Evolutionary conservation across 495 filamentous ascomycete genomes (phyloP).

Genomic region (Aspergillus hancockii): DNA sequence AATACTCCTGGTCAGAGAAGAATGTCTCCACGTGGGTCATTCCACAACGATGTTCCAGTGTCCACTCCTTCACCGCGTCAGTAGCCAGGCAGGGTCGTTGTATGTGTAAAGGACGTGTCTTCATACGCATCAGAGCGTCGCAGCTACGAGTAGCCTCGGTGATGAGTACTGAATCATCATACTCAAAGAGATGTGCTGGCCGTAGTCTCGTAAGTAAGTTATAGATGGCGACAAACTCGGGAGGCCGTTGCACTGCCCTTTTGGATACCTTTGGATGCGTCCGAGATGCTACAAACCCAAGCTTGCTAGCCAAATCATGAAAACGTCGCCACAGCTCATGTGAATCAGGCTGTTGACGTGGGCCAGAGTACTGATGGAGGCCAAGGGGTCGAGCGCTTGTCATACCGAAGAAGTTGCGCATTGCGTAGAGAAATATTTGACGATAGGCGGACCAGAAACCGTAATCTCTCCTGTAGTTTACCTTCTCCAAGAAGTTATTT

Average conservation of each 20-base stretch:
- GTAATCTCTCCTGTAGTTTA: constrained; percentile 4
- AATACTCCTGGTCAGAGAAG: constrained; percentile 19
- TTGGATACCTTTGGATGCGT: neutral
- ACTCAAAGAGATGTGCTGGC: constrained; percentile 16
- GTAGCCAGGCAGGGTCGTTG: neutral
- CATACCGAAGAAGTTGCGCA: constrained; percentile 25
- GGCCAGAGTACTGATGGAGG: neutral
- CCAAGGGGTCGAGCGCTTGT: constrained; percentile 10
- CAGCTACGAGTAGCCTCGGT: constrained; percentile 8
- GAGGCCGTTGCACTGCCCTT: neutral
- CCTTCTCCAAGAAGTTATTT: constrained; percentile 11
- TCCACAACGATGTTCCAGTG: constrained; percentile 19
- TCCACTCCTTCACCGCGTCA: constrained; percentile 4
- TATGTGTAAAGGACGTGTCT: too few species aligned
- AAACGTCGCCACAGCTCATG: constrained; percentile 17
- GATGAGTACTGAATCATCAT: constrained; percentile 9
- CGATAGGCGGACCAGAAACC: constrained; percentile 20
- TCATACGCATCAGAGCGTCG: neutral
- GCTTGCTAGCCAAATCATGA: neutral
- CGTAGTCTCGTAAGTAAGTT: constrained; percentile 7
- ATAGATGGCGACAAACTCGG: constrained; percentile 11
- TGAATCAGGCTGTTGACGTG: constrained; percentile 2
- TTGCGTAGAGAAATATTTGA: constrained; percentile 24
- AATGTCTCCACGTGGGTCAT: constrained; percentile 16
- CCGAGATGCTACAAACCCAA: too few species aligned